Conservation (phyloP, 306 rosid species). For the Cucumis melo region DNA sequence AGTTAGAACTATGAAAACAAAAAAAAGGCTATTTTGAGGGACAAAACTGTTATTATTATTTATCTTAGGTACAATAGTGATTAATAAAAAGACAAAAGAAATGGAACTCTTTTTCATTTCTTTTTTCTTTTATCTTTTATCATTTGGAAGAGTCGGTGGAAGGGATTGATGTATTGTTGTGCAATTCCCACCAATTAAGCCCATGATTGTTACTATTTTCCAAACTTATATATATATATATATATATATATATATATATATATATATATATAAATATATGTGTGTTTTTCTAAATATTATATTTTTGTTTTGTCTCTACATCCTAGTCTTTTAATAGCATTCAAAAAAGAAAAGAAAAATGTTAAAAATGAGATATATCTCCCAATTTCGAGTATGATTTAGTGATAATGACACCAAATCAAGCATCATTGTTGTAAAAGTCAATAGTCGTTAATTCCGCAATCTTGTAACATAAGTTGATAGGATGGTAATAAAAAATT, state of each 20-base stretch:
- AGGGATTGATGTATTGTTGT: neutral
- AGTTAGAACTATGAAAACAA: too few relatives aligned
- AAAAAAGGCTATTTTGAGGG: neutral
- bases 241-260: neutral
- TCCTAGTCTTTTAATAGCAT: too few relatives aligned
- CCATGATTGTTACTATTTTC: neutral
- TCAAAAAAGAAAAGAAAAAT: too few relatives aligned
- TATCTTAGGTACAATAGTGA: neutral
- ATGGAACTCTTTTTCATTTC: neutral
- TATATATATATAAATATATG: neutral
- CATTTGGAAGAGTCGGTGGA: neutral
- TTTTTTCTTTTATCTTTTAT: too few relatives aligned
- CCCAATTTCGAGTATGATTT: too few relatives aligned
- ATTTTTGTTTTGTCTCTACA: neutral
- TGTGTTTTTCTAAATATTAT: neutral
- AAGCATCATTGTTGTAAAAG: too few relatives aligned
- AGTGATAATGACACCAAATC: too few relatives aligned
- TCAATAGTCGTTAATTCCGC: too few relatives aligned
- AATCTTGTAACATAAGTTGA: too few relatives aligned
- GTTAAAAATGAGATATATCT: too few relatives aligned
- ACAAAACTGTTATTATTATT: neutral
- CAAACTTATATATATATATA: neutral
- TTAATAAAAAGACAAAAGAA: neutral
- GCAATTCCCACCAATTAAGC: slow-evolving; percentile 2
- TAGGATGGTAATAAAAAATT: too few relatives aligned